A percentile compares a stretch with the other conserved stretches of the same genome.
Conservation (phyloP, 805 yeast species). For the Metschnikowia arizonensis region DNA sequence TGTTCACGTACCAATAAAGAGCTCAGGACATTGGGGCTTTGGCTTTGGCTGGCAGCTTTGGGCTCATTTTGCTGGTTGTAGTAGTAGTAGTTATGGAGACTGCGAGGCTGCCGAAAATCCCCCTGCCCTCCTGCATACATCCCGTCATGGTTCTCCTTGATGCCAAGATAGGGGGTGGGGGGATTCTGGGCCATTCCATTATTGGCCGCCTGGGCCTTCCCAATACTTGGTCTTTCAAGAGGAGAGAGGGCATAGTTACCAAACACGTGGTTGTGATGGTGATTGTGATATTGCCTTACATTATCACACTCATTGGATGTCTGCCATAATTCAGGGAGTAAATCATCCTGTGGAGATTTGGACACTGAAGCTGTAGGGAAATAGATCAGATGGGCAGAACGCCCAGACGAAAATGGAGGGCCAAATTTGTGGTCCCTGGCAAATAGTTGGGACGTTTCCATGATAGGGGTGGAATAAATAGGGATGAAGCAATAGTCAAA, state of each 20-base stretch:
- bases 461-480: background rate
- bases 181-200: too few species aligned
- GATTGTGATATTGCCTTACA: too few species aligned
- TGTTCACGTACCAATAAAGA: slow-evolving; percentile 23
- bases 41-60: too few species aligned
- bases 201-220: too few species aligned
- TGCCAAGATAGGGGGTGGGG: too few species aligned
- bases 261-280: background rate
- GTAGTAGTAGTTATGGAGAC: background rate
- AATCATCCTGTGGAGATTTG: slow-evolving; percentile 21
- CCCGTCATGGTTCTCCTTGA: too few species aligned
- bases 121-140: background rate
- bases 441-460: background rate
- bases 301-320: background rate
- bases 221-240: too few species aligned
- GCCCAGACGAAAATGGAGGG: background rate
- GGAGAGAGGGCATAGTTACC: background rate
- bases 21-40: slow-evolving; percentile 1
- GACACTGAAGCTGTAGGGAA: background rate
- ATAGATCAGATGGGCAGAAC: background rate
- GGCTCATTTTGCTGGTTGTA: too few species aligned
- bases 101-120: slow-evolving; percentile 13
- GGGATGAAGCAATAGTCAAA: too few species aligned
- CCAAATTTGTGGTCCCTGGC: background rate
- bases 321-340: slow-evolving; percentile 36